These are phyloP conservation scores for Pestalotiopsis sp. DNA, from an alignment of 2,329 filamentous ascomycete species.

Conservation along the genomic window DNA sequence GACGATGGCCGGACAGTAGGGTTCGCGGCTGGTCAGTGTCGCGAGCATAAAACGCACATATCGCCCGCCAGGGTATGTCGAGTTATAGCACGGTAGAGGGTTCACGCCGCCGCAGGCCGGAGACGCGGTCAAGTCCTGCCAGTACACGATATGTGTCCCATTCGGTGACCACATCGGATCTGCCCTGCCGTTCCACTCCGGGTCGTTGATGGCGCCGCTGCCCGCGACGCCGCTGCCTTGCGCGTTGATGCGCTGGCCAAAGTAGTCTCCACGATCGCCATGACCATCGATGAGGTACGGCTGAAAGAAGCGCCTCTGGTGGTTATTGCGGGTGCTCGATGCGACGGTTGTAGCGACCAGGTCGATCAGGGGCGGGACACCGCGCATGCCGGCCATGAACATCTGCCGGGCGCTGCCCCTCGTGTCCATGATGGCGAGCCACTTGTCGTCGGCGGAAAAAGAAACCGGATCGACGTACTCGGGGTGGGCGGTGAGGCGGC, in stretches of 20 bases:
- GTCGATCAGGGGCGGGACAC: conserved; percentile 44
- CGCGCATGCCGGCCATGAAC: conserved; percentile 41
- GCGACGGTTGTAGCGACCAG: conserved; percentile 29
- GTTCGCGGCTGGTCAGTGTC: conserved; percentile 33
- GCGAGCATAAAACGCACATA: conserved; percentile 46
- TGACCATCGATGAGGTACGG: conserved; percentile 44
- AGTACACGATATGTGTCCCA: conserved; percentile 45
- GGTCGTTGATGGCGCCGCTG: conserved; percentile 38
- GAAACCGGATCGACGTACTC: conserved; percentile 46
- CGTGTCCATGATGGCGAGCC: conserved; percentile 46
- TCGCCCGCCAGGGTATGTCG: conserved; percentile 39
- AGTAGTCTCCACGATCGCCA: conserved; percentile 47
- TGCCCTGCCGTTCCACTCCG: conserved; percentile 49
- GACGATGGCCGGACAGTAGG: conserved; percentile 22
- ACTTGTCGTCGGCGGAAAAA: conserved; percentile 43
- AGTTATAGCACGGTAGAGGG: conserved; percentile 41
- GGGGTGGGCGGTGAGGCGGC: conserved; percentile 44
- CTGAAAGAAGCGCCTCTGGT: conserved; percentile 43
- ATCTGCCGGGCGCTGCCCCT: conserved; percentile 42
- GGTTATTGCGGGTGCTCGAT: background rate
- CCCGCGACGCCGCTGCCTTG: conserved; percentile 35
- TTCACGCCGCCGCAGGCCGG: conserved; percentile 48
- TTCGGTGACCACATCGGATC: conserved; percentile 46
- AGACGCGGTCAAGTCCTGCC: conserved; percentile 37
- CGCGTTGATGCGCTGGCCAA: conserved; percentile 43